phyloP scores from a whole-genome alignment of 345 rosid species.

The Trapa bicornis region DNA sequence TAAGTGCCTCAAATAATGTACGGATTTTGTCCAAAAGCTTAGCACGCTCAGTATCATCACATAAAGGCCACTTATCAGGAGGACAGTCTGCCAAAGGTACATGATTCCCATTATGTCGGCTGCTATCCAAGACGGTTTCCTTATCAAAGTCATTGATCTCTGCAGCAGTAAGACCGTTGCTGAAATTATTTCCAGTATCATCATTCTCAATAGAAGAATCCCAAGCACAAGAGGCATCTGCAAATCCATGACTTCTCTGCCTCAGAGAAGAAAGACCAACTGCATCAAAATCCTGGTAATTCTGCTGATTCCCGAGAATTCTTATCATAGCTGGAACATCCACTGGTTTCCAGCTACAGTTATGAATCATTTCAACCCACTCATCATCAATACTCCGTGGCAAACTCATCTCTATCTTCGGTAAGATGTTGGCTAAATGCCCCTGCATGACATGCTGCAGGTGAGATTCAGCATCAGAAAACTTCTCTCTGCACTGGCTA shows the following conservation, averaged over 20 bases:
- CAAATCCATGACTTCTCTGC: constrained; percentile 21
- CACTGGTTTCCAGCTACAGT: constrained; percentile 70
- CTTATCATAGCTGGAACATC: constrained; percentile 55
- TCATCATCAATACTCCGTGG: constrained; percentile 59
- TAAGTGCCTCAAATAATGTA: constrained; percentile 55
- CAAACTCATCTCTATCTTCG: constrained; percentile 60
- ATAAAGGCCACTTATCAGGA: constrained; percentile 53
- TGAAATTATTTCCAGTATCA: constrained; percentile 29
- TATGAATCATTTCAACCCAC: constrained; percentile 67
- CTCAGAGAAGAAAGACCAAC: constrained; percentile 25
- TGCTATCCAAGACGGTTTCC: constrained; percentile 15
- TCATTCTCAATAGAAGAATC: constrained; percentile 63
- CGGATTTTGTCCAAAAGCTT: constrained; percentile 72
- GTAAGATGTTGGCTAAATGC: constrained; percentile 65
- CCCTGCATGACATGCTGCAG: constrained; percentile 68
- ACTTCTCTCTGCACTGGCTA: constrained; percentile 51
- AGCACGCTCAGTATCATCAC: constrained; percentile 62
- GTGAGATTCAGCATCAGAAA: constrained; percentile 49
- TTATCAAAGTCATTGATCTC: constrained; percentile 24
- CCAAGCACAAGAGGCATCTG: constrained; percentile 69
- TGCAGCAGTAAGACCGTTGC: constrained; percentile 13
- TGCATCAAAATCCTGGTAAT: constrained; percentile 28
- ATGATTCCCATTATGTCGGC: constrained; percentile 31
- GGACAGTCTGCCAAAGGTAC: constrained; percentile 20
- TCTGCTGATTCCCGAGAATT: constrained; percentile 40